Conservation (phyloP, 805 yeast species). For the Candida khao-thaluensis region DNA sequence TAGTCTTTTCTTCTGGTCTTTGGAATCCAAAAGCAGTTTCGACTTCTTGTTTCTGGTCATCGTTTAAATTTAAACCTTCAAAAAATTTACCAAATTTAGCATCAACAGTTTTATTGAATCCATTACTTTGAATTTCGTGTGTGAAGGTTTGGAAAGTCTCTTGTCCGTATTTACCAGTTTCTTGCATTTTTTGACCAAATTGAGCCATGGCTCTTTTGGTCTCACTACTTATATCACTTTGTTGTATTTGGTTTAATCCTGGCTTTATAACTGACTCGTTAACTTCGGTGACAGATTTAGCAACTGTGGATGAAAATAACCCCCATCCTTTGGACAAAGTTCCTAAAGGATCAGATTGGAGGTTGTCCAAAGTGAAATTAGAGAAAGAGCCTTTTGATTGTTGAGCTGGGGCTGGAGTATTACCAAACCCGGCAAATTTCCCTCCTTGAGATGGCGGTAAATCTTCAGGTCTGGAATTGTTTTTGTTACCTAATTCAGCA, state of each 20-base stretch:
- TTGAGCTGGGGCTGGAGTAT: slow-evolving; percentile 54
- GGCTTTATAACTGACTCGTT: slow-evolving; percentile 89
- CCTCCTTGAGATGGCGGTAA: slow-evolving; percentile 95
- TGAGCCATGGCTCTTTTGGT: slow-evolving; percentile 94
- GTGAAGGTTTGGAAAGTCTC: slow-evolving; percentile 65
- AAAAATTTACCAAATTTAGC: slow-evolving; percentile 53
- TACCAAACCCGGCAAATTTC: slow-evolving; percentile 88
- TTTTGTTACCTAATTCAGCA: slow-evolving; percentile 71
- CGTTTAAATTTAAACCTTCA: slow-evolving; percentile 47
- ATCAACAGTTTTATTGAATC: slow-evolving; percentile 43
- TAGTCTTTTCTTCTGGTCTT: slow-evolving; percentile 59
- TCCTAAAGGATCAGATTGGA: slow-evolving; percentile 86
- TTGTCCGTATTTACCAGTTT: slow-evolving; percentile 75
- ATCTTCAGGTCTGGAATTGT: slow-evolving; percentile 70
- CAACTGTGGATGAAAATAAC: slow-evolving; percentile 78
- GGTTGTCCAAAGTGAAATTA: slow-evolving; percentile 61
- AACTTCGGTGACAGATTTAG: slow-evolving; percentile 81
- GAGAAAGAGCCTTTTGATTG: slow-evolving; percentile 43
- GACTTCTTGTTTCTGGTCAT: slow-evolving; percentile 36
- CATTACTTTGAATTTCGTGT: slow-evolving; percentile 38
- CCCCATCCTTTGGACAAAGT: slow-evolving; percentile 94
- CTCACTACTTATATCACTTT: slow-evolving; percentile 74
- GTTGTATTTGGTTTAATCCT: slow-evolving; percentile 73
- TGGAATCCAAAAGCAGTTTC: slow-evolving; percentile 68
- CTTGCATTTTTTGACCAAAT: slow-evolving; percentile 92